A percentile compares a stretch with the other conserved stretches of the same genome.
Conservation (phyloP, 768 basidiomycete species). For the Dentipellis sp. region DNA sequence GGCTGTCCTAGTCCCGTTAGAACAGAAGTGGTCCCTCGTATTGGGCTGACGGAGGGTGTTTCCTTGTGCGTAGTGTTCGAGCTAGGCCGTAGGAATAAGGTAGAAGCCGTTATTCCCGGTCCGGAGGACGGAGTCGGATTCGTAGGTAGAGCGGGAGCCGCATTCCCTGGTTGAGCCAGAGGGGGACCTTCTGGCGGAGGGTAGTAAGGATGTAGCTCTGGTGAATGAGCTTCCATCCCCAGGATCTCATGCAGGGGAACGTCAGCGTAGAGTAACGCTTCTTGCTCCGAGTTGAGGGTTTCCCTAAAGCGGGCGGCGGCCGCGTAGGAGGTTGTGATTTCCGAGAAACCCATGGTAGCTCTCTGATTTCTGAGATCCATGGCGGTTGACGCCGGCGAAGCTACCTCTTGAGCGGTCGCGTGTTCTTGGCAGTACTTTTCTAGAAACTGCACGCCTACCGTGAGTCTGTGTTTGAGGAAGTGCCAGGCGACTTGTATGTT, state of each 20-base stretch:
- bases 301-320: background rate
- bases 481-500: background rate
- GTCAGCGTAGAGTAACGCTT: background rate
- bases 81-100: no score
- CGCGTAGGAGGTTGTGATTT: background rate
- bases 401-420: background rate
- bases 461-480: background rate
- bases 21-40: no score
- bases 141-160: no score
- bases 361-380: no score
- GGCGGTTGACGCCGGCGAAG: background rate
- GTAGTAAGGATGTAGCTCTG: background rate
- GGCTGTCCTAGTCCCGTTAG: no score
- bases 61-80: no score
- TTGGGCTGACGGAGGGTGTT: no score
- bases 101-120: no score
- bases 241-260: background rate
- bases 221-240: background rate
- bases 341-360: no score
- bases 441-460: background rate
- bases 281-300: background rate
- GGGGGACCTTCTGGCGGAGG: no score
- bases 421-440: background rate
- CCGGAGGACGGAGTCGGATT: no score
- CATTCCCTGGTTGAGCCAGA: no score